A percentile compares a stretch with the other conserved stretches of the same genome.
Conservation (phyloP, 2,329 filamentous ascomycete genomes). For the Teratosphaeria epicoccoides region DNA sequence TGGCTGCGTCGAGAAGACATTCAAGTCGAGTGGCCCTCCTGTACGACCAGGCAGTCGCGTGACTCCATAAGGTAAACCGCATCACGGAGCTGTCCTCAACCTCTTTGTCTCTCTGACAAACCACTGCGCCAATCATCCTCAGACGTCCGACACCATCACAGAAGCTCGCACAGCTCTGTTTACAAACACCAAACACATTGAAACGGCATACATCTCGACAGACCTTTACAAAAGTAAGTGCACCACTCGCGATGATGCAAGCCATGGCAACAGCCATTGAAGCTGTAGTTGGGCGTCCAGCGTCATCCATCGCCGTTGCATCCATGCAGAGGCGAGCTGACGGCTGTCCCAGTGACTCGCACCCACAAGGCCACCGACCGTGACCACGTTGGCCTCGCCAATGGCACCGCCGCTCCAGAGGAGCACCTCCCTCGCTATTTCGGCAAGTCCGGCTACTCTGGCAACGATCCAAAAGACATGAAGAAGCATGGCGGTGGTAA, state of each 20-base stretch:
- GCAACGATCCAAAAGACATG: constrained; percentile 77
- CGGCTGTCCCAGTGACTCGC: constrained; percentile 66
- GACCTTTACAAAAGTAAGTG: not conserved
- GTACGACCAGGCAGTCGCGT: not conserved
- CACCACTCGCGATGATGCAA: not conserved
- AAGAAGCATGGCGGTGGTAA: constrained; percentile 95
- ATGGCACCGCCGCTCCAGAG: constrained; percentile 57
- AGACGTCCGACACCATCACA: not conserved
- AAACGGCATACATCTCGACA: not conserved
- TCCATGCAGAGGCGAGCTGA: not conserved
- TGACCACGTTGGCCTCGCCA: constrained; percentile 69
- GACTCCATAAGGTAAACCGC: not conserved
- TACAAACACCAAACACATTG: not conserved
- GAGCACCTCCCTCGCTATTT: constrained; percentile 86
- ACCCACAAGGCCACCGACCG: constrained; percentile 94
- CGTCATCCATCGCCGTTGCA: not conserved
- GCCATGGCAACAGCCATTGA: not conserved
- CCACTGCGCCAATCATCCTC: not conserved
- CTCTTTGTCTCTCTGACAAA: not conserved
- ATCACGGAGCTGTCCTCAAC: not conserved
- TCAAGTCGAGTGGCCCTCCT: not conserved
- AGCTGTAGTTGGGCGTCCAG: not conserved
- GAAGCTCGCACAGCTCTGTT: not conserved
- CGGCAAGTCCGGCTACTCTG: constrained; percentile 71
- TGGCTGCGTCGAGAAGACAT: not conserved